phyloP scores from a whole-genome alignment of 129 eudicot genomes.

The Heracleum sosnowskyi region DNA sequence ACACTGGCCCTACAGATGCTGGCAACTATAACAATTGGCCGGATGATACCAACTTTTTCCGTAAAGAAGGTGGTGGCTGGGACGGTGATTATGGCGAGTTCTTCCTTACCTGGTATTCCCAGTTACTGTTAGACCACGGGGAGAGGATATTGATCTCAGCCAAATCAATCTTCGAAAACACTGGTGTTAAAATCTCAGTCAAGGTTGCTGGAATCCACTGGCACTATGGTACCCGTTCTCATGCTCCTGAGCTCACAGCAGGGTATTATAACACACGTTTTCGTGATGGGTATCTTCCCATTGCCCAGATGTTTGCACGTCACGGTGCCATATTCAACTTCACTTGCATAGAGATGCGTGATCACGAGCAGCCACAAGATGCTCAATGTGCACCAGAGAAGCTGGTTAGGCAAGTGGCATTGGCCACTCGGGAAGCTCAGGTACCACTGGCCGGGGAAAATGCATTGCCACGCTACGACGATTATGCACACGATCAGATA shows the following conservation, averaged over 20 bases:
- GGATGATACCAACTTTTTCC: constrained; percentile 84
- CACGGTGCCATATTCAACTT: constrained; percentile 63
- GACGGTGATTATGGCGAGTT: constrained; percentile 69
- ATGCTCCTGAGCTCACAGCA: constrained; percentile 77
- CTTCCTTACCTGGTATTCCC: constrained; percentile 92
- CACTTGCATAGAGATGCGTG: constrained; percentile 78
- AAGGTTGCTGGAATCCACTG: constrained; percentile 76
- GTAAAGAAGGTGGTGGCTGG: constrained; percentile 86
- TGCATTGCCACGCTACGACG: constrained; percentile 66
- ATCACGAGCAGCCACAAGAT: constrained; percentile 68
- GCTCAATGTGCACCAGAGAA: constrained; percentile 64
- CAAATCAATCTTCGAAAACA: constrained; percentile 32
- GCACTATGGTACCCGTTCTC: constrained; percentile 75
- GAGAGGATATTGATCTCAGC: constrained; percentile 64
- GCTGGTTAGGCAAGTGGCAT: constrained; percentile 57
- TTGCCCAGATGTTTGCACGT: constrained; percentile 55
- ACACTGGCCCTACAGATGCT: constrained; percentile 88
- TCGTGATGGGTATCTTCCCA: constrained; percentile 63
- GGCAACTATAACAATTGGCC: constrained; percentile 97
- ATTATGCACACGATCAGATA: constrained; percentile 59
- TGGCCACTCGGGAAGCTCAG: constrained; percentile 45
- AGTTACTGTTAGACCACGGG: constrained; percentile 77
- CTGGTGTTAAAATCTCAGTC: constrained; percentile 52
- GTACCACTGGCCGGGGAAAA: constrained; percentile 74
- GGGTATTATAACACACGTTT: constrained; percentile 74